A percentile compares a stretch with the other conserved stretches of the same genome.
Evolutionary conservation across 495 filamentous ascomycete species (phyloP).

Genomic region (Niebla homalea): DNA sequence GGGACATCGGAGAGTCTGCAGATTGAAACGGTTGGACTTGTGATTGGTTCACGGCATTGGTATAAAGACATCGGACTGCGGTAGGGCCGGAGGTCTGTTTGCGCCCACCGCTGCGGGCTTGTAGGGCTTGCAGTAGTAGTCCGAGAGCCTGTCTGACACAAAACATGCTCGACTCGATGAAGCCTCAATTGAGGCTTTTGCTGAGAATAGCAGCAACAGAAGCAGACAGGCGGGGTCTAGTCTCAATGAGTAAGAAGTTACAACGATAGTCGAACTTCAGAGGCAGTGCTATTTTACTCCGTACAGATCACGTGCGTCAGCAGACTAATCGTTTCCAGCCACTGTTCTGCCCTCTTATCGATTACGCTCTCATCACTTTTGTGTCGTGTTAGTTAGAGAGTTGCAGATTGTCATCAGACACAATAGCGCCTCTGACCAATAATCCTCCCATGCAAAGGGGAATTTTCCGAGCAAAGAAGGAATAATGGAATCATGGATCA

Average conservation of each 20-base stretch:
- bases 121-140: not conserved
- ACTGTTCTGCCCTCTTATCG: not conserved
- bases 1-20: not conserved
- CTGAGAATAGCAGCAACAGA: slow-evolving; percentile 5
- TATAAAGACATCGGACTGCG: not conserved
- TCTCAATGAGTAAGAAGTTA: not conserved
- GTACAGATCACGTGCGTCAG: not conserved
- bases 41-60: slow-evolving; percentile 1
- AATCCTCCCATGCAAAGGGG: too few species aligned
- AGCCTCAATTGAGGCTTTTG: not conserved
- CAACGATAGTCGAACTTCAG: not conserved
- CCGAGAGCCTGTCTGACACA: not conserved
- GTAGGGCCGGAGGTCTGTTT: slow-evolving; percentile 1
- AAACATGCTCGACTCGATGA: not conserved
- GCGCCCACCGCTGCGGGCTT: slow-evolving; percentile 1
- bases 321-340: not conserved
- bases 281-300: too few species aligned
- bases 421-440: too few species aligned
- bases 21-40: not conserved
- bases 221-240: not conserved
- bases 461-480: too few species aligned
- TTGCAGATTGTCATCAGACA: too few species aligned
- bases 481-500: too few species aligned
- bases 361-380: too few species aligned
- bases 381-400: too few species aligned